phyloP scores from a whole-genome alignment of 345 rosid species.

The Erysimum cheiranthoides region DNA sequence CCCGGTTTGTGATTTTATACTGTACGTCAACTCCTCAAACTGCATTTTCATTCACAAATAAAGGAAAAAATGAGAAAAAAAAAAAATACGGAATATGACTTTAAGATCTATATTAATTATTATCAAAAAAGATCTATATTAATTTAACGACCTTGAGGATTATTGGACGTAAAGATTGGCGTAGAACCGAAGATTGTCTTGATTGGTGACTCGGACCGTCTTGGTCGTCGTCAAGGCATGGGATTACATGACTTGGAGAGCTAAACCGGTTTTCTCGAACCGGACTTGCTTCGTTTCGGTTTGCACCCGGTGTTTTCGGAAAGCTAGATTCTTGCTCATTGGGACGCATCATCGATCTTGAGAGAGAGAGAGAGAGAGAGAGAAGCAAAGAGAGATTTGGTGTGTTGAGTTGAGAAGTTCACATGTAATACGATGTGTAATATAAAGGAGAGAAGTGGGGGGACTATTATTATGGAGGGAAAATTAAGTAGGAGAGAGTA shows the following conservation, averaged over 20 bases:
- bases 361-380: slow-evolving; percentile 3
- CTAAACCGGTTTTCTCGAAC: slow-evolving; percentile 58
- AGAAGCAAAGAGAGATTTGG: slow-evolving; percentile 27
- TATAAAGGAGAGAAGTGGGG: slow-evolving; percentile 43
- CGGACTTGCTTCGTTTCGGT: slow-evolving; percentile 50
- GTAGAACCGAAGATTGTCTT: slow-evolving; percentile 56
- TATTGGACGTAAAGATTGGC: slow-evolving; percentile 61
- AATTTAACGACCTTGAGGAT: slow-evolving; percentile 65
- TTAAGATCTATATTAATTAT: neutral
- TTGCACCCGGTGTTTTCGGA: slow-evolving; percentile 38
- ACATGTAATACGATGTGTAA: slow-evolving; percentile 41
- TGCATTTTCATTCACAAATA: slow-evolving; percentile 43
- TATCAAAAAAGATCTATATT: too few species aligned
- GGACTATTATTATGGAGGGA: slow-evolving; percentile 40
- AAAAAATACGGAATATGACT: neutral
- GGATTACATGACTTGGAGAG: slow-evolving; percentile 50
- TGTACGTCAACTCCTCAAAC: slow-evolving; percentile 81
- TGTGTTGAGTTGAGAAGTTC: slow-evolving; percentile 41
- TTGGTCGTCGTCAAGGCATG: slow-evolving; percentile 46
- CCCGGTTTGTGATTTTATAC: slow-evolving; percentile 47
- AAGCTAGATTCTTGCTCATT: slow-evolving; percentile 52
- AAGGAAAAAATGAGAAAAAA: neutral
- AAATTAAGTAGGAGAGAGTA: slow-evolving; percentile 30
- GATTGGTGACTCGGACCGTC: slow-evolving; percentile 44
- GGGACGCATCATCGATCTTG: slow-evolving; percentile 66